These are phyloP conservation scores for Microstroma glucosiphilum DNA, from an alignment of 1,284 basidiomycete species.

Conservation along the genomic window DNA sequence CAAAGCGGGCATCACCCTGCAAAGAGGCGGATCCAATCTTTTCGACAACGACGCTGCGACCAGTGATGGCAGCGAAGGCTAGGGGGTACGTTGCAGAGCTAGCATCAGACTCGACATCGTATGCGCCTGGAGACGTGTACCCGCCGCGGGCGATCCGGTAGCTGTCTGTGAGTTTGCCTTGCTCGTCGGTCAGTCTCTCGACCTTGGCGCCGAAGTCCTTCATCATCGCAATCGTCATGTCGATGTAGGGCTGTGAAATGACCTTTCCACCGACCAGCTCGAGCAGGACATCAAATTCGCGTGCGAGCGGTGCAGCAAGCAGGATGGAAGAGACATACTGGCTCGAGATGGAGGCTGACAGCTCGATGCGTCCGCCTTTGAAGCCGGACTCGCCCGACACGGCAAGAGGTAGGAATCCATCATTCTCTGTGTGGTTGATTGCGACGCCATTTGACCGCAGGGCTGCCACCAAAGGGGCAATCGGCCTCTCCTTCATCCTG, in stretches of 20 bases:
- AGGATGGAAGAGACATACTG: constrained; percentile 98
- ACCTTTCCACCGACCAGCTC: constrained; percentile 88
- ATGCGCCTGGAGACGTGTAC: constrained; percentile 70
- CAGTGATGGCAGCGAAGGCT: constrained; percentile 91
- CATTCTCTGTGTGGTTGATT: constrained; percentile 70
- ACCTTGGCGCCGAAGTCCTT: constrained; percentile 81
- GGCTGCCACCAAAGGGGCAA: constrained; percentile 91
- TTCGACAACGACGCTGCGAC: constrained; percentile 82
- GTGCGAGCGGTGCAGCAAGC: constrained; percentile 89
- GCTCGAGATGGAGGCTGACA: constrained; percentile 88
- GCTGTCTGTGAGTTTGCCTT: constrained; percentile 60
- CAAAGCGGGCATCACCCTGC: constrained; percentile 94
- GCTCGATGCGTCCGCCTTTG: constrained; percentile 72
- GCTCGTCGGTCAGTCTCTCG: constrained; percentile 62
- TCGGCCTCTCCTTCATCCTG: constrained; percentile 92
- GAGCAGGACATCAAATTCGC: constrained; percentile 66
- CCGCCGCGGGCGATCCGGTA: constrained; percentile 80
- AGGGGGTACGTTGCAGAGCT: constrained; percentile 94
- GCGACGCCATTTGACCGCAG: constrained; percentile 72
- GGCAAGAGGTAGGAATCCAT: constrained; percentile 80
- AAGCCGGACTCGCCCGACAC: constrained; percentile 64
- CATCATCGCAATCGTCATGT: constrained; percentile 99
- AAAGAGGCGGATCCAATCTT: constrained; percentile 86
- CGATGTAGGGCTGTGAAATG: constrained; percentile 98
- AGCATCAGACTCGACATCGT: constrained; percentile 92